Percentiles rank a stretch among this genome's conserved stretches.
These are phyloP conservation scores for Fagopyrum tataricum DNA, from an alignment of 148 eudicot genomes.

Conservation along the genomic window DNA sequence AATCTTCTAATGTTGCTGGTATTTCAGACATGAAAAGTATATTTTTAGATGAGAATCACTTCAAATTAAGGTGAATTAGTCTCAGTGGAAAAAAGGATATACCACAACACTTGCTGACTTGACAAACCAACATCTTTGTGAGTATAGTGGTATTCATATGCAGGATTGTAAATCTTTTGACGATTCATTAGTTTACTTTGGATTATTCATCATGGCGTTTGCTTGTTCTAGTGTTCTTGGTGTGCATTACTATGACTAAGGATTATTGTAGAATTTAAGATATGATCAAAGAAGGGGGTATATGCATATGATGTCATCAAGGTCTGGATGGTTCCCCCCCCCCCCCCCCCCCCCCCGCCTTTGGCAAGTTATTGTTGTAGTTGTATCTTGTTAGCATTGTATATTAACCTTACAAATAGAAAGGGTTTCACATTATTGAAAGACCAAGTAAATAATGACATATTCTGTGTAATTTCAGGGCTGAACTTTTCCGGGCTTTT, in stretches of 20 bases:
- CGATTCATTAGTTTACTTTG: neutral
- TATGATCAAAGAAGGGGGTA: neutral
- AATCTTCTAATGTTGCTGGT: neutral
- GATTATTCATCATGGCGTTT: neutral
- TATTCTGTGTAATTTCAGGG: constrained; percentile 34
- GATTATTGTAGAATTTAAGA: neutral
- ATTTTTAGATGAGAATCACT: no score
- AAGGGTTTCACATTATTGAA: neutral
- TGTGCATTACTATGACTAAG: neutral
- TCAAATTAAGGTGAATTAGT: neutral
- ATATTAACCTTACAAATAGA: neutral
- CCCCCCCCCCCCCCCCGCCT: no score
- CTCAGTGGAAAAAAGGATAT: neutral
- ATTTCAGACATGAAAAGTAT: neutral
- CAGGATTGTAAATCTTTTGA: neutral
- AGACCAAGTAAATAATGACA: neutral
- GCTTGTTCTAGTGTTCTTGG: neutral
- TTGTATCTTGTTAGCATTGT: neutral
- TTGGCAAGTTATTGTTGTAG: neutral
- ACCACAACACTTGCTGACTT: neutral
- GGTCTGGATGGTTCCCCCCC: no score
- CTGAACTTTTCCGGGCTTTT: constrained; percentile 64
- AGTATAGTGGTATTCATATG: neutral
- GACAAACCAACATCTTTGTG: neutral
- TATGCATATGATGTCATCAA: neutral